These are phyloP conservation scores for Trametes pubescens DNA, from an alignment of 1,284 basidiomycete species.

Conservation along the genomic window DNA sequence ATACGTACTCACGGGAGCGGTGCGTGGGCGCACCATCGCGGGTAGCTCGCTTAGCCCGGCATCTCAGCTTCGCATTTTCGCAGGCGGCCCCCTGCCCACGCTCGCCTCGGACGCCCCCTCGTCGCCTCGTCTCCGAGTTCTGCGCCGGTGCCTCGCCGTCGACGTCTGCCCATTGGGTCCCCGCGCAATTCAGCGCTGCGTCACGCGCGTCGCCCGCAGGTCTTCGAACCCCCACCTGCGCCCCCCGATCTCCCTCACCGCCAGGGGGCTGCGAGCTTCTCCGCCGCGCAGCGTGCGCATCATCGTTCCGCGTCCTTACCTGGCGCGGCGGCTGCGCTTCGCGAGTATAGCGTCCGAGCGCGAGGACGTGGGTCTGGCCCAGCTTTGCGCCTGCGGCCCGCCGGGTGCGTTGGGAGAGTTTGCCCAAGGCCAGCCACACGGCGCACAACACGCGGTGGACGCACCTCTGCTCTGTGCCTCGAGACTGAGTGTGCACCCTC, in stretches of 20 bases:
- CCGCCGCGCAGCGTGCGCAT: slow-evolving; percentile 14
- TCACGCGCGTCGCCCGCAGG: slow-evolving; percentile 3
- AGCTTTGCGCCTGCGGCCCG: background rate
- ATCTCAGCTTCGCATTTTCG: background rate
- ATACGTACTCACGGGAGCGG: background rate
- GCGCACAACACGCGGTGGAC: slow-evolving; percentile 12
- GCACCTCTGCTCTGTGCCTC: background rate
- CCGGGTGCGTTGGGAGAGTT: too few relatives aligned
- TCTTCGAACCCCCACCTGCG: slow-evolving; percentile 1
- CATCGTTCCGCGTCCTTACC: background rate
- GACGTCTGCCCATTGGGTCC: background rate
- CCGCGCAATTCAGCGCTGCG: slow-evolving; percentile 1
- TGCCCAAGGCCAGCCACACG: too few relatives aligned
- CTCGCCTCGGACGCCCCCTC: background rate
- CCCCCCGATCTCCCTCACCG: slow-evolving; percentile 11
- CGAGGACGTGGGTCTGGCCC: background rate
- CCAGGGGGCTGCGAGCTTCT: background rate
- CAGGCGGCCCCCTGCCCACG: slow-evolving; percentile 1
- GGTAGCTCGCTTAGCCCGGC: slow-evolving; percentile 23
- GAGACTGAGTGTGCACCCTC: background rate
- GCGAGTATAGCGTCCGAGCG: slow-evolving; percentile 8
- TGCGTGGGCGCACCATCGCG: slow-evolving; percentile 15
- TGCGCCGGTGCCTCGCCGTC: slow-evolving; percentile 11
- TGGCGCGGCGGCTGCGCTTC: slow-evolving; percentile 3
- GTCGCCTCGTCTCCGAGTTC: background rate